Conservation (phyloP, 352 stramenopile genomes). For the Phytophthora idaei region DNA sequence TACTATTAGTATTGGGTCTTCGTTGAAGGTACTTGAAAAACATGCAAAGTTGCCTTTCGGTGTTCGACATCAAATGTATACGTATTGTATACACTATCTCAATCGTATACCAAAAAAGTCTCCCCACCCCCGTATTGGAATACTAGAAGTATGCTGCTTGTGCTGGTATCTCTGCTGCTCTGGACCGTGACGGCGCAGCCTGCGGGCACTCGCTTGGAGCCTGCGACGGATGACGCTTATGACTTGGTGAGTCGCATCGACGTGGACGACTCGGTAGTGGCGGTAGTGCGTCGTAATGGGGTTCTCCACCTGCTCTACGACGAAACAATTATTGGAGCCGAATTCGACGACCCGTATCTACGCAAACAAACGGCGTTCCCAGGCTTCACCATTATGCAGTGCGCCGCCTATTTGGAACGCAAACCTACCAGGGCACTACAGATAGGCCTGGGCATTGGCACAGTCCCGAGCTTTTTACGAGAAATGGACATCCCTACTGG, state of each 20-base stretch:
- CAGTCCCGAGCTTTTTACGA: constrained; percentile 71
- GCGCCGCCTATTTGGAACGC: constrained; percentile 53
- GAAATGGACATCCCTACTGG: constrained; percentile 61
- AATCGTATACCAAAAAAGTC: not conserved
- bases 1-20: not conserved
- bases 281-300: constrained; percentile 55
- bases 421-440: constrained; percentile 55
- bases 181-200: constrained; percentile 7
- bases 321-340: constrained; percentile 76
- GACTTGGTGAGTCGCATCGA: constrained; percentile 35
- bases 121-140: not conserved
- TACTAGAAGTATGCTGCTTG: constrained; percentile 5
- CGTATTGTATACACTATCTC: not conserved
- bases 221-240: constrained; percentile 27
- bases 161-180: constrained; percentile 23
- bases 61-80: too few species aligned
- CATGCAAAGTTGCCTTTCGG: not conserved
- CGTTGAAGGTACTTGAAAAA: not conserved
- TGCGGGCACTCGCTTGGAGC: constrained; percentile 1
- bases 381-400: constrained; percentile 87
- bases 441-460: constrained; percentile 76
- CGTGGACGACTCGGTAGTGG: constrained; percentile 61
- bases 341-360: constrained; percentile 72
- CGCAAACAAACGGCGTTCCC: constrained; percentile 72
- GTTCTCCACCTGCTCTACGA: constrained; percentile 77